Evolutionary conservation across 2,329 filamentous ascomycete genomes (phyloP).

Genomic region (Xylaria sp.): DNA sequence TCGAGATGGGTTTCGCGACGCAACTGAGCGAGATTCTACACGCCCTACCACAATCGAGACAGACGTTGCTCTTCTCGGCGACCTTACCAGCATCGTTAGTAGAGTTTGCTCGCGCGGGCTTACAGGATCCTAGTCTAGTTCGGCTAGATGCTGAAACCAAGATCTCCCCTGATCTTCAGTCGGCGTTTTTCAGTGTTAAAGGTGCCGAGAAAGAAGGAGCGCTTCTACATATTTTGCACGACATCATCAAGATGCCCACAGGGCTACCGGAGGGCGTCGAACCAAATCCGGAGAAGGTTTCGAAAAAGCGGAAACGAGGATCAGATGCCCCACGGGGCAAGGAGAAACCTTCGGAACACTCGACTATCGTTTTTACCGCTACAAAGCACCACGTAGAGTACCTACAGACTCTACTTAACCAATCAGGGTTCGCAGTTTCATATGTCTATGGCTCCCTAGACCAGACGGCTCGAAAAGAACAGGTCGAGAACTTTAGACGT

Average conservation of each 20-base stretch:
- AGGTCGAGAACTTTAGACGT: conserved; percentile 85
- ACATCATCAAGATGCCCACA: conserved; percentile 88
- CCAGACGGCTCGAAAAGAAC: conserved; percentile 87
- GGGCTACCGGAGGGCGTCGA: conserved; percentile 60
- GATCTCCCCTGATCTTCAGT: conserved; percentile 93
- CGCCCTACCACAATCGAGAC: conserved; percentile 78
- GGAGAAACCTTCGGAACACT: conserved; percentile 81
- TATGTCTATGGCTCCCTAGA: conserved; percentile 95
- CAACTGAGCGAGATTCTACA: conserved; percentile 93
- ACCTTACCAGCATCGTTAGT: conserved; percentile 92
- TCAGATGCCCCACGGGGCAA: conserved; percentile 55
- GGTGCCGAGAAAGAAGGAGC: conserved; percentile 92
- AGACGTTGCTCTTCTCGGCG: conserved; percentile 93
- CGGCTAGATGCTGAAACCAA: conserved; percentile 94
- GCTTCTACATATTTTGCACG: conserved; percentile 82
- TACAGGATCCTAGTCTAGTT: conserved; percentile 89
- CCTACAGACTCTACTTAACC: conserved; percentile 74
- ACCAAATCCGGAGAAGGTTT: conserved; percentile 47
- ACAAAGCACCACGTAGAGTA: conserved; percentile 99
- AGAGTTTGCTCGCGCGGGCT: conserved; percentile 89
- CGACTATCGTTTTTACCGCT: conserved; percentile 91
- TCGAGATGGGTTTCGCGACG: conserved; percentile 97
- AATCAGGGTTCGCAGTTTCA: conserved; percentile 85
- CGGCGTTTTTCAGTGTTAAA: conserved; percentile 92
- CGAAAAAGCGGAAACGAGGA: conserved; percentile 75